Percentiles rank a stretch among this genome's conserved stretches.
phyloP scores from a whole-genome alignment of 2,329 filamentous ascomycete genomes.

The Westerdykella ornata region DNA sequence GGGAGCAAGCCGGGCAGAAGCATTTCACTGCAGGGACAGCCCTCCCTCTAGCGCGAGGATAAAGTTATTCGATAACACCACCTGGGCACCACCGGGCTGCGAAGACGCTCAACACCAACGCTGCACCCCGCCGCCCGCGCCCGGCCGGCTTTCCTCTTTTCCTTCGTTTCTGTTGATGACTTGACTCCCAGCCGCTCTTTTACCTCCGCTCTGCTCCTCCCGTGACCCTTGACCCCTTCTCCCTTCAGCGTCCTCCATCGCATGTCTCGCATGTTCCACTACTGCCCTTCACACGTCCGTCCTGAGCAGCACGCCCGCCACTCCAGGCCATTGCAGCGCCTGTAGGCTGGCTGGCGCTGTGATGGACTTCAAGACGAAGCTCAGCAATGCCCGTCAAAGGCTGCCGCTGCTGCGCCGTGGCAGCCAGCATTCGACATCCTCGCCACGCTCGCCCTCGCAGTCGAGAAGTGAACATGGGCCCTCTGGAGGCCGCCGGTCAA shows the following conservation, averaged over 20 bases:
- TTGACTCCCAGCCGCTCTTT: constrained; percentile 11
- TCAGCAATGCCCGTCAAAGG: constrained; percentile 26
- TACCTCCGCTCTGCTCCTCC: neutral
- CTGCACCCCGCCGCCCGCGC: neutral
- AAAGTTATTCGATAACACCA: too few relatives aligned
- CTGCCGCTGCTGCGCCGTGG: constrained; percentile 19
- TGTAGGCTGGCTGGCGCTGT: constrained; percentile 19
- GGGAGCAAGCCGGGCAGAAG: too few relatives aligned
- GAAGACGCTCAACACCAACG: too few relatives aligned
- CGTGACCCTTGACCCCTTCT: neutral
- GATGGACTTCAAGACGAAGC: constrained; percentile 32
- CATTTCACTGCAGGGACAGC: too few relatives aligned
- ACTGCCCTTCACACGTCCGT: neutral
- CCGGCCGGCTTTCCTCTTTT: neutral
- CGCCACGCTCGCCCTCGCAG: constrained; percentile 17
- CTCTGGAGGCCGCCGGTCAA: constrained; percentile 3
- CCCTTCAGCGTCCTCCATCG: neutral
- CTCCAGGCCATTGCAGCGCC: neutral
- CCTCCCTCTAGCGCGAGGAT: too few relatives aligned
- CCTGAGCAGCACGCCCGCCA: neutral
- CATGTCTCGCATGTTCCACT: neutral
- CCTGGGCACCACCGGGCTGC: too few relatives aligned
- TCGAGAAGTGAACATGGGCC: constrained; percentile 20
- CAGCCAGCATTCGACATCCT: constrained; percentile 21
- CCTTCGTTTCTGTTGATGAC: constrained; percentile 3